Base-by-base conservation (phyloP, 2,329 filamentous ascomycete species). In the Colletotrichum godetiae region DNA sequence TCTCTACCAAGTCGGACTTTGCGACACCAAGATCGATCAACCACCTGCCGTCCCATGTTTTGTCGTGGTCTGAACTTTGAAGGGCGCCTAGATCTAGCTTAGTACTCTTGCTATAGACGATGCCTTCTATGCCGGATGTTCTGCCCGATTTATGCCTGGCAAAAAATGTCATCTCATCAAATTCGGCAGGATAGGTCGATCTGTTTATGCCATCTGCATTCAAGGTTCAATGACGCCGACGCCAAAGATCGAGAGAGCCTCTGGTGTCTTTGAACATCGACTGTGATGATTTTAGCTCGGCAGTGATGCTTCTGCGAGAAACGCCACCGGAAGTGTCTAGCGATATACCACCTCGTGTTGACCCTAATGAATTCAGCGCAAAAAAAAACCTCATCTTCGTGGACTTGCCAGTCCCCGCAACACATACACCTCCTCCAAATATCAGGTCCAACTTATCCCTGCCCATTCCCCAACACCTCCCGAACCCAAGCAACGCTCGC, bases 401-500 rank as follows among this genome's bases (percentile, higher is more conserved):
- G n/a, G 15, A 19, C 42, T 53, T n/a, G 19, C 19, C 58, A 27
- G 19, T 8, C 49, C 66, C 31, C 53, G n/a, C 58, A 53, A 63
- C 53, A 27, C 66, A 59, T 31, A 69, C 35, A 27, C 64, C 64
- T 63, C 29, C 62, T 61, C 58, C 29, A 68, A 59, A 46, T 35
- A 68, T 49, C 12, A 24, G 29, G 49, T 49, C 24, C 33, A 27
- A 4, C 68, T 57, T 13, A 13, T 27, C 5, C 59, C 15, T 24
- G 19, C 13, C 29, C 15, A 11, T 27, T 11, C 19, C 27, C 42
- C 31, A 19, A 12, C 33, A 35, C 33, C 33, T 29, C 27, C 27
- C 27, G 27, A 29, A 29, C 27, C 27, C 27, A 29, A 29, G 27
- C 27, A 29, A 29, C 27, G 27, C 27, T 29, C 27, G 4, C 27